These are phyloP conservation scores for Chlorophyllum brunneum DNA, from an alignment of 768 basidiomycete species.

Conservation along the genomic window DNA sequence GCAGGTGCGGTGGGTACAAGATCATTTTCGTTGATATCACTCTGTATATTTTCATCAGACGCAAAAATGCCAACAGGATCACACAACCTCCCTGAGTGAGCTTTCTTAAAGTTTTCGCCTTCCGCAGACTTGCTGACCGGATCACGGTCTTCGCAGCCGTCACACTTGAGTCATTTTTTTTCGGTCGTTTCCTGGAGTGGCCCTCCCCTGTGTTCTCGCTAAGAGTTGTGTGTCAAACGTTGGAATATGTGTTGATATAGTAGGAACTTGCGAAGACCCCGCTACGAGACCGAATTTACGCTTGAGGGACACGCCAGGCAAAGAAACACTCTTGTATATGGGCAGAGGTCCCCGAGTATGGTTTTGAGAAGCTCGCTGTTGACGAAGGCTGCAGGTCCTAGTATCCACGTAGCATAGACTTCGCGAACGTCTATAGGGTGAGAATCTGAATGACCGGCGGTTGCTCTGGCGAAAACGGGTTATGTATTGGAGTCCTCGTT, in stretches of 20 bases:
- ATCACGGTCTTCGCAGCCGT: not conserved
- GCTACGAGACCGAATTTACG: not conserved
- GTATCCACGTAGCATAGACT: not conserved
- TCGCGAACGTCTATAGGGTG: not conserved
- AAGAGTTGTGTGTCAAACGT: too few relatives aligned
- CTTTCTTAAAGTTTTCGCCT: not conserved
- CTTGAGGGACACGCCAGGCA: not conserved
- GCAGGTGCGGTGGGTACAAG: constrained; percentile 10
- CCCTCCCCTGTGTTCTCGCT: not conserved
- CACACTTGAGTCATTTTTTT: not conserved
- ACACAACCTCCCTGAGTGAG: not conserved
- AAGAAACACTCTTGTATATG: not conserved
- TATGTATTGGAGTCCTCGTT: not conserved
- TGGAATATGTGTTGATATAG: not conserved
- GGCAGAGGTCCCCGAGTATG: not conserved
- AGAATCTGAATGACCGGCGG: not conserved
- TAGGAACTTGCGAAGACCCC: not conserved
- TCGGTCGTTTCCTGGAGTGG: not conserved
- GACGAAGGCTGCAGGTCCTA: not conserved
- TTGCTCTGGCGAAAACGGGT: not conserved
- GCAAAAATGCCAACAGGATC: too few relatives aligned
- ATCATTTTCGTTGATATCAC: not conserved
- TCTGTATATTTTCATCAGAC: not conserved
- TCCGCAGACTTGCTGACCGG: not conserved
- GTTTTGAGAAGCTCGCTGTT: not conserved